Evolutionary conservation across 2,329 filamentous ascomycete species (phyloP).

Genomic region (Botrytis hyacinthi): DNA sequence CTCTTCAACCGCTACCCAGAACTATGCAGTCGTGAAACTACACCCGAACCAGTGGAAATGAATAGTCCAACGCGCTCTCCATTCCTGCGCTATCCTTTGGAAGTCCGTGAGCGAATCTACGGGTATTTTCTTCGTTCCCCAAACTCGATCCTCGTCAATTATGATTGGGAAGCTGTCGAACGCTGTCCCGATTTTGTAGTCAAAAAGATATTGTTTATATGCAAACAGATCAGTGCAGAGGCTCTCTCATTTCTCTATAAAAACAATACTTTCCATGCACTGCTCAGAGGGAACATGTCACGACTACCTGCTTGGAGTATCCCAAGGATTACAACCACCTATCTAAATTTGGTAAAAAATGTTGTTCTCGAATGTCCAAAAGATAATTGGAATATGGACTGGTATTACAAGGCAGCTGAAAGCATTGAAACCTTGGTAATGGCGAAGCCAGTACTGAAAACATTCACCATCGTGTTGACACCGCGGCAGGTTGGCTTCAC

Average conservation of each 20-base stretch:
- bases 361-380: constrained; percentile 29
- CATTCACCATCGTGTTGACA: constrained; percentile 30
- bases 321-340: constrained; percentile 16
- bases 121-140: constrained; percentile 26
- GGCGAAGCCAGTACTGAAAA: constrained; percentile 25
- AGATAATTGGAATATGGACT: constrained; percentile 26
- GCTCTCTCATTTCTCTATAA: constrained; percentile 30
- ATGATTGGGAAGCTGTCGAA: constrained; percentile 30
- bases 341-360: constrained; percentile 27
- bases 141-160: constrained; percentile 31
- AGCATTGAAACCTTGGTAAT: constrained; percentile 27
- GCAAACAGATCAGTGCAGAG: constrained; percentile 32
- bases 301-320: constrained; percentile 1
- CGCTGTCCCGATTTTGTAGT: constrained; percentile 20
- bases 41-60: constrained; percentile 5
- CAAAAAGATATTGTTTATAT: constrained; percentile 25
- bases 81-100: constrained; percentile 30
- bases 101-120: constrained; percentile 34
- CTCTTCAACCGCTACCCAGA: background rate
- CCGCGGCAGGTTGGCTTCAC: constrained; percentile 21
- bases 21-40: background rate
- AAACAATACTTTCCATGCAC: constrained; percentile 31
- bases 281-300: constrained; percentile 25
- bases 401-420: constrained; percentile 26
- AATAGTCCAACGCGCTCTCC: constrained; percentile 25